Percentiles rank a stretch among this genome's conserved stretches.
Evolutionary conservation across 176 grass and related monocot genomes (phyloP).

Genomic region (Panicum miliaceum): DNA sequence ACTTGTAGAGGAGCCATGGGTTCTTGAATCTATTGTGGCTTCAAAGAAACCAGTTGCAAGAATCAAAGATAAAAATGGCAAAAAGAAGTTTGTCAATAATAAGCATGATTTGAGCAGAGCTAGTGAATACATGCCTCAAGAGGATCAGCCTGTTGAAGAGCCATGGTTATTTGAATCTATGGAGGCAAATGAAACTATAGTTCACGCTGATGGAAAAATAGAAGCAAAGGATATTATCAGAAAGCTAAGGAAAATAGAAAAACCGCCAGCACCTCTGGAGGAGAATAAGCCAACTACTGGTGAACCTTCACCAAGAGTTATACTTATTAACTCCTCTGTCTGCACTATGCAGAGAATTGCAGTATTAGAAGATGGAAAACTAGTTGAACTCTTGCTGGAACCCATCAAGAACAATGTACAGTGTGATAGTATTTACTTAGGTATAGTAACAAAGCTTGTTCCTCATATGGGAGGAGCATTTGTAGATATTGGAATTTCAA

Average conservation of each 20-base stretch:
- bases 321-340: conserved; percentile 89
- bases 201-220: conserved; percentile 36
- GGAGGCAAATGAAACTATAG: conserved; percentile 36
- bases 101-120: conserved; percentile 22
- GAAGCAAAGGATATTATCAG: conserved; percentile 46
- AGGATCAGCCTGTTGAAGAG: conserved; percentile 57
- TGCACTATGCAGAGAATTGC: conserved; percentile 94
- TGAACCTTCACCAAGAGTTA: conserved; percentile 68
- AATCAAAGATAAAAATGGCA: conserved; percentile 48
- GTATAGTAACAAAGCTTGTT: conserved; percentile 80
- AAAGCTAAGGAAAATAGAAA: conserved; percentile 49
- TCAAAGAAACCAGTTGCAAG: conserved; percentile 44
- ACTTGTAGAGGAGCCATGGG: conserved; percentile 85
- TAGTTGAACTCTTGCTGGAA: conserved; percentile 89
- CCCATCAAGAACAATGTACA: conserved; percentile 94
- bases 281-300: conserved; percentile 37
- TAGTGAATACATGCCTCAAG: conserved; percentile 40
- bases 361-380: conserved; percentile 86
- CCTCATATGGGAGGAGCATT: conserved; percentile 94
- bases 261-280: conserved; percentile 38
- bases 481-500: conserved; percentile 89
- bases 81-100: conserved; percentile 30
- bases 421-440: conserved; percentile 92
- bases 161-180: conserved; percentile 56
- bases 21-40: conserved; percentile 58